Evolutionary conservation across 2,329 filamentous ascomycete genomes (phyloP), one percentile per base, ranked within the genome.

Genomic region (Eutypella sp.): DNA sequence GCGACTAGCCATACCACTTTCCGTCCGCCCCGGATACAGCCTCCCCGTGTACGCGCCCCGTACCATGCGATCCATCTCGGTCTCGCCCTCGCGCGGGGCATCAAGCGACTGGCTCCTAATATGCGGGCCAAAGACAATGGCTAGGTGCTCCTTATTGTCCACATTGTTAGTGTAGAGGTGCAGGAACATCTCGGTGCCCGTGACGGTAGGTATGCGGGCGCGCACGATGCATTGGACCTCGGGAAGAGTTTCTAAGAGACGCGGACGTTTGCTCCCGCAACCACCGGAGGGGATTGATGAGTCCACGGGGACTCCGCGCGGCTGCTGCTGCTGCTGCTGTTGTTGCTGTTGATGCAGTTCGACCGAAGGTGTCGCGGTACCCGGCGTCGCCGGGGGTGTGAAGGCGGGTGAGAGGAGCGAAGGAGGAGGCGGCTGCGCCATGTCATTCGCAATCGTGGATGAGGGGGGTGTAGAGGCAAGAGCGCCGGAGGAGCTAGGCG

Each of bases 61-160:
- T 44, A 96, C 92, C 85, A 99, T 95, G 52, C 93, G 83, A 62
- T 93, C 88, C 72, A 88, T 80, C 66, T 95, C 88, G 1, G 87
- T 91, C 71, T 95, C 89, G 8, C 87, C 87, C 16, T 84, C 79
- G 22, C 85, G 71, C 37, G 79, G 77, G 13, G 82, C 82, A 63
- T 93, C 87, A 8, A 95, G 72, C 44, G 78, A 82, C 67, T 76
- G 65, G 72, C 82, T 81, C 64, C 93, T 79, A 55, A 97, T 96
- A 40, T 84, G 76, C 48, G 85, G 84, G 2, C 93, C 93, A 66
- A 99, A 99, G 0, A 99, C 93, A 61, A 99, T 97, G 16, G 93
- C 93, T 42, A 99, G 71, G 64, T 99, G 93, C 63, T 99, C 93
- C 68, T 99, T 99, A 54, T 85, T 88, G 66, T 99, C 93, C 6